Evolutionary conservation across 345 rosid species (phyloP).

Genomic region (Excoecaria agallocha): DNA sequence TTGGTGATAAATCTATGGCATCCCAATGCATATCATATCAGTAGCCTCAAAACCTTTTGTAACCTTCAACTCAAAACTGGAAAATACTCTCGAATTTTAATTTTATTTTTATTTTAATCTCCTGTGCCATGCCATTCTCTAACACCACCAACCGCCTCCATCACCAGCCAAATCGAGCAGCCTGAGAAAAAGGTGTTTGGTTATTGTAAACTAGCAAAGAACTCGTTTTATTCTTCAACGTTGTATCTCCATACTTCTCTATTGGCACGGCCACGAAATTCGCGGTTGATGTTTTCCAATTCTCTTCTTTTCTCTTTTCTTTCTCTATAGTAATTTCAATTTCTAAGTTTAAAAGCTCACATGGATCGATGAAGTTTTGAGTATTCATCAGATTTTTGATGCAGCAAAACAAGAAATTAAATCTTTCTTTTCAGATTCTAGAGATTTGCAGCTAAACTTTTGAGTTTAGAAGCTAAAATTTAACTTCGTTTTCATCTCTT

Average conservation of each 20-base stretch:
- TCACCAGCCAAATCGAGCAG: constrained; percentile 21
- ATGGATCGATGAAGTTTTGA: too few relatives aligned
- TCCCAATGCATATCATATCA: too few relatives aligned
- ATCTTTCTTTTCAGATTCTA: not conserved
- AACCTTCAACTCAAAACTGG: too few relatives aligned
- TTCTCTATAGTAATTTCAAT: not conserved
- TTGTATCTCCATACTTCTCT: constrained; percentile 75
- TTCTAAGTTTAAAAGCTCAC: too few relatives aligned
- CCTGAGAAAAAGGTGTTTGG: too few relatives aligned
- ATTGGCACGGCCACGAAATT: constrained; percentile 61
- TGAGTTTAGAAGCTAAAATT: not conserved
- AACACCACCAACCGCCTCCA: constrained; percentile 10
- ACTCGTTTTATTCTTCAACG: constrained; percentile 73
- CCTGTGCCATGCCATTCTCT: constrained; percentile 42
- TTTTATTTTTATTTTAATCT: too few relatives aligned
- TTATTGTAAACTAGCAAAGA: constrained; percentile 69
- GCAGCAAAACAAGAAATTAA: too few relatives aligned
- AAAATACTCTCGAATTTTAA: too few relatives aligned
- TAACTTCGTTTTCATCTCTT: not conserved
- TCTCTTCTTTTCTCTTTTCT: not conserved
- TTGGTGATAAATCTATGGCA: too few relatives aligned
- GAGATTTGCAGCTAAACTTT: not conserved
- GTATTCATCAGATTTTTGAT: not conserved
- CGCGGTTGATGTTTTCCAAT: constrained; percentile 6
- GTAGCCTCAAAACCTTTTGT: too few relatives aligned